These are phyloP conservation scores for Arachnomyces sp. DNA, from an alignment of 2,329 filamentous ascomycete genomes.

Conservation along the genomic window DNA sequence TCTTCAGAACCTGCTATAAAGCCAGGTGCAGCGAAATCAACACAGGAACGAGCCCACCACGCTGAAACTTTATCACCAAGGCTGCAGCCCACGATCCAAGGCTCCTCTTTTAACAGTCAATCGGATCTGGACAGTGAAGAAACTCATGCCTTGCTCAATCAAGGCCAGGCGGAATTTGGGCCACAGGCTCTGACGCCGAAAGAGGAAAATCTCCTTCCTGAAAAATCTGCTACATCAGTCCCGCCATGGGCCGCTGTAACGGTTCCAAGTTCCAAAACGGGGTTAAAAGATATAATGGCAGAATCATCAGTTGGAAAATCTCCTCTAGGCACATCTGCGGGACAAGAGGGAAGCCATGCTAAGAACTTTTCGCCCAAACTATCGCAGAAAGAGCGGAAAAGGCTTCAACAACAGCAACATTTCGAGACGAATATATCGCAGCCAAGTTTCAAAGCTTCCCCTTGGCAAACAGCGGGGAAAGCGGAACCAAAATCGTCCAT, in stretches of 20 bases:
- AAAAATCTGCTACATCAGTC: slow-evolving; percentile 15
- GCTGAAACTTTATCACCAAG: not conserved
- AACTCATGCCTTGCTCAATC: not conserved
- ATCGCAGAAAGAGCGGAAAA: slow-evolving; percentile 90
- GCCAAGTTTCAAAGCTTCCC: slow-evolving; percentile 27
- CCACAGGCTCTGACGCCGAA: slow-evolving; percentile 10
- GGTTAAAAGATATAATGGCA: slow-evolving; percentile 69
- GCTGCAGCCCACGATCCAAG: not conserved
- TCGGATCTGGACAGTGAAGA: not conserved
- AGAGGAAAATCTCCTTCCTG: slow-evolving; percentile 18
- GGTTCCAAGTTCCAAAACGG: slow-evolving; percentile 57
- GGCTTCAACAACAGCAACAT: slow-evolving; percentile 60
- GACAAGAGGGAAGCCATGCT: slow-evolving; percentile 32
- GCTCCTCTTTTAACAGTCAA: not conserved
- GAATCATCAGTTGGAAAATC: slow-evolving; percentile 47
- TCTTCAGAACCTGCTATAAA: slow-evolving; percentile 20
- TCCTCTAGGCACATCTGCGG: slow-evolving; percentile 45
- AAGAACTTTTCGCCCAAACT: slow-evolving; percentile 51
- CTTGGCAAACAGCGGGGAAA: slow-evolving; percentile 58
- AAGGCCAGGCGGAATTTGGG: not conserved
- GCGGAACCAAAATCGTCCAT: slow-evolving; percentile 7
- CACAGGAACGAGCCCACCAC: too few relatives aligned
- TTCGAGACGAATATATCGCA: slow-evolving; percentile 27
- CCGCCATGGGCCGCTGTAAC: slow-evolving; percentile 48
- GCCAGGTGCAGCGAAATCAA: slow-evolving; percentile 18